Percentiles rank a stretch among this genome's conserved stretches.
phyloP scores from a whole-genome alignment of 2,329 filamentous ascomycete genomes.

The Delphinella strobiligena region DNA sequence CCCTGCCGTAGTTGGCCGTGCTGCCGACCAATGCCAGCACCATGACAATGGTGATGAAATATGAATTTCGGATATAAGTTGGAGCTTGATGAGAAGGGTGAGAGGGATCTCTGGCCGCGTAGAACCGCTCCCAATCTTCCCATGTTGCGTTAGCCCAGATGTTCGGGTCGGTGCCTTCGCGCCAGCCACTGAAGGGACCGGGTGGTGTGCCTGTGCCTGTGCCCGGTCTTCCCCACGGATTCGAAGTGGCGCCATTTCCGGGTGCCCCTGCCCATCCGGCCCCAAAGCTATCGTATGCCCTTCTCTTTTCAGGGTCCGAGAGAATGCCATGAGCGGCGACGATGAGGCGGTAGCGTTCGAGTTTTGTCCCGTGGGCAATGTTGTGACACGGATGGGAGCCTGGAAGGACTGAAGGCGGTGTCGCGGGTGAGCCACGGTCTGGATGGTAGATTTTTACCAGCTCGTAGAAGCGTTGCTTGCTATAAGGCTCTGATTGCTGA shows the following conservation, averaged over 20 bases:
- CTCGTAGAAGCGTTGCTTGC: slow-evolving; percentile 74
- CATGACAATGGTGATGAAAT: slow-evolving; percentile 64
- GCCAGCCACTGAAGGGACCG: slow-evolving; percentile 23
- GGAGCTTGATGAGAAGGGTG: slow-evolving; percentile 33
- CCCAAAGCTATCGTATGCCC: slow-evolving; percentile 71
- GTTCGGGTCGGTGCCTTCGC: slow-evolving; percentile 27
- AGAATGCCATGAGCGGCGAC: slow-evolving; percentile 82
- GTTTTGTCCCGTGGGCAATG: slow-evolving; percentile 49
- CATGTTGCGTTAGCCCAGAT: slow-evolving; percentile 75
- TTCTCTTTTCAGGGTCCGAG: slow-evolving; percentile 65
- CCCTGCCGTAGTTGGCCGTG: slow-evolving; percentile 59
- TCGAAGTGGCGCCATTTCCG: slow-evolving; percentile 14
- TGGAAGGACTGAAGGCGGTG: slow-evolving; percentile 17
- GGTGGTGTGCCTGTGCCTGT: slow-evolving; percentile 10
- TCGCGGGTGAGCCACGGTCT: slow-evolving; percentile 39
- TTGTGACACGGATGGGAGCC: slow-evolving; percentile 23
- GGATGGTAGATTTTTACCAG: slow-evolving; percentile 95
- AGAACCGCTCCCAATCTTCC: slow-evolving; percentile 81
- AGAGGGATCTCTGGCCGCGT: slow-evolving; percentile 10
- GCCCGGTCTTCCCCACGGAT: neutral
- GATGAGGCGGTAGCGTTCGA: slow-evolving; percentile 85
- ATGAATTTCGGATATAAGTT: slow-evolving; percentile 63
- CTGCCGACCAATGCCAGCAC: slow-evolving; percentile 57
- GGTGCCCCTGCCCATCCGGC: slow-evolving; percentile 59
- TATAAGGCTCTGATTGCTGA: slow-evolving; percentile 54